Evolutionary conservation across 768 basidiomycete genomes (phyloP), one percentile per base, ranked within the genome.

Genomic region (Collybia mongolica): DNA sequence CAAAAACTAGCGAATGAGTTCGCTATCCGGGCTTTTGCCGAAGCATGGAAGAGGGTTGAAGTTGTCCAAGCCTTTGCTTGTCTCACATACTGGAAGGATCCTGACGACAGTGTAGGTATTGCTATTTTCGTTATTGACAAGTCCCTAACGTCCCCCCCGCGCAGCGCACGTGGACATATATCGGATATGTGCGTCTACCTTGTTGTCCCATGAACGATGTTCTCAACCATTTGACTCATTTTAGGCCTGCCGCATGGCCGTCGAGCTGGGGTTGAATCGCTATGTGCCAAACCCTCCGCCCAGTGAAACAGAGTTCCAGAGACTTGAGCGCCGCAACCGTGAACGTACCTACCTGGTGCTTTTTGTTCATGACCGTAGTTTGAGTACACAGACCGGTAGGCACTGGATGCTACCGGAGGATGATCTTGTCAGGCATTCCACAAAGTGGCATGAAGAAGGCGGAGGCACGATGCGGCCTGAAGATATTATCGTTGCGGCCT

Each of bases 351-450:
- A 90, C 65, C 80, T 93, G 42, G 89, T 93, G 12, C 69, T 93
- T 12, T 93, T 88, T 59, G 84, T 90, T 38, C 91, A 93, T 60
- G 90, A 93, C 66, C 84, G 90, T 47, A 89, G 86, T 60, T 75
- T 93, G 40, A 88, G 85, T 68, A 91, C 87, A 66, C 90, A 93
- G 66, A 92, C 90, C 1, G 91, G 90, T 42, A 76, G 87, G 38
- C 83, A 82, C 52, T 92, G 89, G 89, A 93, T 93, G 91, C 76
- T 93, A 17, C 88, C 87, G 7, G 90, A 92, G 72, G 88, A 89
- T 60, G 88, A 91, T 48, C 75, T 91, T 51, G 79, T 92, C 52
- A 77, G 85, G 52, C 76, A 87, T 58, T 79, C 86, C 3, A 69
- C 65, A 32, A 76, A 73, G 19, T 93, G 91, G 90, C 90, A 91